Evolutionary conservation across 257 asterid species (phyloP).

Genomic region (Solanum rostratum): DNA sequence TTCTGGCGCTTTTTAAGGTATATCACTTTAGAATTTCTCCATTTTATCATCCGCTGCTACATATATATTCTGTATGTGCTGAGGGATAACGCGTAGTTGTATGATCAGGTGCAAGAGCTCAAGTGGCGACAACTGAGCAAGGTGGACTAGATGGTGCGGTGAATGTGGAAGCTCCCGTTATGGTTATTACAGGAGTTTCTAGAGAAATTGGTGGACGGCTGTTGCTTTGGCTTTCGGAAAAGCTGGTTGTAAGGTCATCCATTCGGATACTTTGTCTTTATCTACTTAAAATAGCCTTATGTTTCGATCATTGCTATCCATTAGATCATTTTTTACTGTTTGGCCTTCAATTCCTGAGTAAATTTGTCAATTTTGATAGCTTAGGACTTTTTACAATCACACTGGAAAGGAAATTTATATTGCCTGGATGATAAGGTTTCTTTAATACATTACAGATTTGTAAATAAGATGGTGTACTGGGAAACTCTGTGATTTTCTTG

Average conservation of each 20-base stretch:
- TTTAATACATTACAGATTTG: not conserved
- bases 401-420: not conserved
- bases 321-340: not conserved
- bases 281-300: not conserved
- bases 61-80: not conserved
- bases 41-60: not conserved
- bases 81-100: not conserved
- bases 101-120: conserved; percentile 6
- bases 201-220: conserved; percentile 6
- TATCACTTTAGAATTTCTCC: not conserved
- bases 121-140: not conserved
- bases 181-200: conserved; percentile 11
- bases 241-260: conserved; percentile 8
- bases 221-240: conserved; percentile 12
- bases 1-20: not conserved
- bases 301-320: not conserved
- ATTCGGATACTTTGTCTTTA: not conserved
- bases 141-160: not conserved
- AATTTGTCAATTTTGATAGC: not conserved
- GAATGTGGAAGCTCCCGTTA: conserved; percentile 2
- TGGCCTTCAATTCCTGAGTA: not conserved
- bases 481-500: not conserved
- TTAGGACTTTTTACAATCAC: not conserved
- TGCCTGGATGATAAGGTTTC: not conserved
- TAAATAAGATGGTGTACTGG: not conserved